Base-by-base conservation (phyloP, 1,284 basidiomycete genomes). In the Boletellus deceptivus region DNA sequence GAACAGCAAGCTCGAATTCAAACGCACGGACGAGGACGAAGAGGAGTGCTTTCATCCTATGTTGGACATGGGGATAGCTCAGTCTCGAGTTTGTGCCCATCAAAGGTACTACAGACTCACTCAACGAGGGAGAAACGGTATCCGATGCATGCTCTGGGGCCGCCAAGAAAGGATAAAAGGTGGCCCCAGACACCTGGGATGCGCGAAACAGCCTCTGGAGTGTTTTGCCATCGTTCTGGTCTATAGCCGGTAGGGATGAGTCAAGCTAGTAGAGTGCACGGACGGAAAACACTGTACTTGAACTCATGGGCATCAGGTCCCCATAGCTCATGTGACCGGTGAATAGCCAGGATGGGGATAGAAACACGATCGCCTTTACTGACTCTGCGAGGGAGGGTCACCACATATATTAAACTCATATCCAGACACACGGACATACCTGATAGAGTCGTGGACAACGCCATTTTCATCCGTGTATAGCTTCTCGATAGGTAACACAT, bases 61-160 rank as follows among this genome's bases (percentile, higher is more conserved):
- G 29, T 31, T 13, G 29, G 29, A 31, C 11, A 31, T 13, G 29
- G 29, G n/a, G 4, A 11, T 31, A 11, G 11, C 29, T 31, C 4
- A 31, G 29, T 13, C 8, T 13, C 7, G 4, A 27, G 6, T 7
- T 16, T n/a, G 6, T 6, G n/a, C n/a, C 1, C 29, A 31, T 11
- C 29, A 31, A 2, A 31, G 29, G 8, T 1, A n/a, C 20, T 20
- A 31, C 13, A 2, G 20, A 65, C 74, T 60, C 56, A 83, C 81
- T 90, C 86, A 18, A 80, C 71, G 16, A 90, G 59, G 7, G 86
- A 77, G 62, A 90, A 89, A 4, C 83, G 78, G 64, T 84, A 90
- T 2, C 87, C 87, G 40, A 86, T 86, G 59, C 84, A 86, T 3
- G 80, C 75, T 38, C 77, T 74, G 8, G 81, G 75, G 0, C 84